These are phyloP conservation scores for Paecilomyces dactylethromorphus DNA, from an alignment of 2,329 filamentous ascomycete genomes.

Conservation along the genomic window DNA sequence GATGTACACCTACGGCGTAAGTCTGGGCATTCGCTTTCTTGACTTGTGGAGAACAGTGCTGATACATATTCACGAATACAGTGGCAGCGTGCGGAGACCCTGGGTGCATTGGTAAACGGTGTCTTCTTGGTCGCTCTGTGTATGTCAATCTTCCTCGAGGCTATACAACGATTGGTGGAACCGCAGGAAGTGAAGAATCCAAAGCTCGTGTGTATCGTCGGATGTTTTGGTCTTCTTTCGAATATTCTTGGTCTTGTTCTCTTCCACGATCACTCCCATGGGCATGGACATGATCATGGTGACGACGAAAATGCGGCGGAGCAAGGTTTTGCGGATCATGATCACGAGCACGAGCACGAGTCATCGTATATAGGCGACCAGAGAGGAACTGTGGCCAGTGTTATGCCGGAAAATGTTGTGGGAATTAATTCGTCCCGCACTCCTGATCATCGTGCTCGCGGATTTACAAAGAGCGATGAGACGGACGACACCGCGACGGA, in stretches of 20 bases:
- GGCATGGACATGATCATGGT: conserved; percentile 54
- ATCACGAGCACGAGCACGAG: conserved; percentile 35
- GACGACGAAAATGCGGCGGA: conserved; percentile 44
- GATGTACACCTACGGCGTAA: conserved; percentile 88
- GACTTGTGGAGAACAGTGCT: conserved; percentile 5
- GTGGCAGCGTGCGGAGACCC: conserved; percentile 96
- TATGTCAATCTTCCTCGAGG: conserved; percentile 92
- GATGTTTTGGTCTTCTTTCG: conserved; percentile 74
- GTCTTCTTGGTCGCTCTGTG: conserved; percentile 96
- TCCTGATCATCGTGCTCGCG: conserved; percentile 4
- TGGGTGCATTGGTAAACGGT: conserved; percentile 93
- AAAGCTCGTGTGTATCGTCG: conserved; percentile 81
- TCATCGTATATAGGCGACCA: conserved; percentile 37
- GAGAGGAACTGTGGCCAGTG: conserved; percentile 52
- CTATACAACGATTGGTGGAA: conserved; percentile 84
- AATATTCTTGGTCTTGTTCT: conserved; percentile 86
- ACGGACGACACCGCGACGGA: conserved; percentile 19
- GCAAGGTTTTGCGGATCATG: conserved; percentile 34
- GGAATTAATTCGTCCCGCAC: conserved; percentile 39
- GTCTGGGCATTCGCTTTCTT: conserved; percentile 24
- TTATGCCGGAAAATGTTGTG: conserved; percentile 57
- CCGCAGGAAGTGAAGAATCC: conserved; percentile 83
- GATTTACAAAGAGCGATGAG: conserved; percentile 18
- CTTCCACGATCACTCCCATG: conserved; percentile 88
- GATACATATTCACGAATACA: conserved; percentile 27